A percentile compares a stretch with the other conserved stretches of the same genome.
Evolutionary conservation across 1,284 basidiomycete species (phyloP).

Genomic region (Cryptococcus amylolentus): DNA sequence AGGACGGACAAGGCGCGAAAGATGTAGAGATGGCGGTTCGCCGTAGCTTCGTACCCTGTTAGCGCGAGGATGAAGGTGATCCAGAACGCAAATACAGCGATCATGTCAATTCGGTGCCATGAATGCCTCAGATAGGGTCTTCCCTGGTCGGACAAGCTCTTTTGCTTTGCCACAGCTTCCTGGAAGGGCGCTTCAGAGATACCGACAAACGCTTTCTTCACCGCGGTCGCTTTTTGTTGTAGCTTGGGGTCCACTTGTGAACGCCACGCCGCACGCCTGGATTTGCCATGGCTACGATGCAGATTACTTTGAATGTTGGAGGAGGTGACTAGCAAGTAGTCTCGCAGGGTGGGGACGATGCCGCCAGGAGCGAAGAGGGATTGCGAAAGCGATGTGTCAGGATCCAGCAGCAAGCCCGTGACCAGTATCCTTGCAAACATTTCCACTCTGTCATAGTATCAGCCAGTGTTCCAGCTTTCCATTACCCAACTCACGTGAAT

Average conservation of each 20-base stretch:
- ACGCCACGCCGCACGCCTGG: conserved; percentile 8
- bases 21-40: conserved; percentile 69
- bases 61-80: conserved; percentile 68
- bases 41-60: conserved; percentile 62
- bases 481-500: conserved; percentile 67
- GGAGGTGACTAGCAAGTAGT: conserved; percentile 8
- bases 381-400: conserved; percentile 61
- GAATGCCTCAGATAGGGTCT: conserved; percentile 84
- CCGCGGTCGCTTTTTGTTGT: not conserved
- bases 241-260: not conserved
- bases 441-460: conserved; percentile 62
- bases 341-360: conserved; percentile 13
- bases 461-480: not conserved
- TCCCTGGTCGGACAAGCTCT: conserved; percentile 35
- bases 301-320: conserved; percentile 15
- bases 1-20: conserved; percentile 89
- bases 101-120: conserved; percentile 87
- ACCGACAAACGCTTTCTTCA: conserved; percentile 3
- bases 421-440: conserved; percentile 84
- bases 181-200: conserved; percentile 52
- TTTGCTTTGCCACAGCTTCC: conserved; percentile 51
- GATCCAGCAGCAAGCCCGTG: conserved; percentile 86
- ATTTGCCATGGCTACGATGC: conserved; percentile 12
- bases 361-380: conserved; percentile 54
- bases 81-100: conserved; percentile 63